Base-by-base conservation (phyloP, 495 filamentous ascomycete genomes). In the Chaetomium tenue region DNA sequence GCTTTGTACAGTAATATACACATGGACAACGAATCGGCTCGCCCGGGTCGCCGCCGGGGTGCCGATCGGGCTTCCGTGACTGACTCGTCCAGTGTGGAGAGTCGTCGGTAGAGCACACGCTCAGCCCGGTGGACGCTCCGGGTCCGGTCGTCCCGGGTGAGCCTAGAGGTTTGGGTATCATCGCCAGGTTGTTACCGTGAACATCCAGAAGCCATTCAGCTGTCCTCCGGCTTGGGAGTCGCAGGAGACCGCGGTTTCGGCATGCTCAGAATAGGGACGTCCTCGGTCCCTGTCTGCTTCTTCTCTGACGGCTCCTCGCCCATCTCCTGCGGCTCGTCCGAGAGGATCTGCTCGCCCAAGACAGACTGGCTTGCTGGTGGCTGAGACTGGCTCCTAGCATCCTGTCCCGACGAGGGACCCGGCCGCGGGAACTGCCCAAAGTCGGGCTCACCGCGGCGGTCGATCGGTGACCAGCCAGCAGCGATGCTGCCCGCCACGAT, bases 401-500 rank as follows among this genome's bases (percentile, higher is more conserved):
- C 66, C 33, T 67, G 63, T n/a, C 62, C 66, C 9, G 50, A 22
- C 13, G 50, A 18, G 25, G 54, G 28, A 5, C 62, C 59, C 28
- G 66, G 65, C 26, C 59, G 62, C 0, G 68, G 71, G 52, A 72
- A 74, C 57, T 63, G 54, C 7, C 59, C 67, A 58, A 76, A 74
- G 56, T 71, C 70, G 18, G 64, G 47, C 42, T 71, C 74, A 44
- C 59, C 63, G 18, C 66, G 71, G 37, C 76, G 75, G 47, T 92
- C 91, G 60, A 94, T 89, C 0, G 92, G 92, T 55, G 91, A 95
- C 91, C 91, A 96, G 48, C 91, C 91, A 25, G 81, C 84, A 40
- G 86, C 91, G 55, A 97, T 87, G 75, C 88, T 89, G 58, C 91
- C 91, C 42, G 92, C 92, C 62, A 97, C 87, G 55, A 97, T 86